Percentiles rank a stretch among this genome's conserved stretches.
Evolutionary conservation across 73 alveolate species (phyloP).

Genomic region (Uronychia setigera): DNA sequence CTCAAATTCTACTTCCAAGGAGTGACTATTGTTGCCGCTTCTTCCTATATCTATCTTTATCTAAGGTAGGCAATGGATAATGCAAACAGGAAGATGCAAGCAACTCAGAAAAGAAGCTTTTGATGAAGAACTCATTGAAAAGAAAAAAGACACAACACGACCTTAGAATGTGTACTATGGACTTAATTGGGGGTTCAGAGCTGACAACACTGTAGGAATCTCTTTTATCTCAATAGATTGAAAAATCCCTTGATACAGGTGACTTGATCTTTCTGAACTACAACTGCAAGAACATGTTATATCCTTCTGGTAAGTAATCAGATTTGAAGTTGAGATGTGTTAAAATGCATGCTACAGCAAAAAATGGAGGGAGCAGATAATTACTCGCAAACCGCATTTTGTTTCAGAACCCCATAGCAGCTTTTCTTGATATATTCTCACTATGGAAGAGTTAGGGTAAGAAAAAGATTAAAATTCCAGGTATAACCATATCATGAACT

Average conservation of each 20-base stretch:
- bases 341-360: slow-evolving; percentile 31
- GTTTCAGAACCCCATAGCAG: slow-evolving; percentile 44
- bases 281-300: slow-evolving; percentile 44
- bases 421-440: slow-evolving; percentile 28
- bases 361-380: slow-evolving; percentile 1
- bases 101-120: slow-evolving; percentile 46
- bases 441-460: slow-evolving; percentile 28
- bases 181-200: slow-evolving; percentile 66
- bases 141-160: slow-evolving; percentile 62
- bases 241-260: slow-evolving; percentile 64
- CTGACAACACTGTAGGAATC: slow-evolving; percentile 71
- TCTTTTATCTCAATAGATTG: no score
- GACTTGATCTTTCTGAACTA: slow-evolving; percentile 52
- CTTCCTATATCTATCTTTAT: background rate
- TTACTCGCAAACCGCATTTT: slow-evolving; percentile 45
- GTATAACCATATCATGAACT: slow-evolving; percentile 51
- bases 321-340: no score
- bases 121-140: slow-evolving; percentile 43
- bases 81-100: slow-evolving; percentile 34
- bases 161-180: slow-evolving; percentile 65
- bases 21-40: background rate
- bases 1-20: slow-evolving; percentile 4
- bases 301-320: no score
- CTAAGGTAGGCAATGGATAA: no score
- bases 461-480: no score